Percentiles rank a stretch among this genome's conserved stretches.
These are phyloP conservation scores for Tolypocladium album DNA, from an alignment of 2,329 filamentous ascomycete species.

Conservation along the genomic window DNA sequence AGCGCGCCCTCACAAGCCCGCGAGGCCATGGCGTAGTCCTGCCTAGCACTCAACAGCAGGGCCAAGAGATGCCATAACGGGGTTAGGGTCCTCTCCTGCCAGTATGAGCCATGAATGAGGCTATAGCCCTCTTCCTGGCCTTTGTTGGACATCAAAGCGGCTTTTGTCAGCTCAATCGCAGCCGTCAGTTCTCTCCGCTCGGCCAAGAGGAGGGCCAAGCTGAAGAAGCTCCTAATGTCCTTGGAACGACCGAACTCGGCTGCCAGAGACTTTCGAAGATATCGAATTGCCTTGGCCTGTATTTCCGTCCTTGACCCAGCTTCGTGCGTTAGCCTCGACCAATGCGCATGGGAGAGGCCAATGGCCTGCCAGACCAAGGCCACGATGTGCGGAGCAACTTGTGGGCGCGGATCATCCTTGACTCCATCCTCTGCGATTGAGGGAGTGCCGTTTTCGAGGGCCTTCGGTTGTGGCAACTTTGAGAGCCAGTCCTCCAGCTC, in stretches of 20 bases:
- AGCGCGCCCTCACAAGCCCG: conserved; percentile 84
- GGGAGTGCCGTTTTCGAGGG: conserved; percentile 15
- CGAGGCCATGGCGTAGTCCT: conserved; percentile 72
- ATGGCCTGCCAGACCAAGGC: conserved; percentile 73
- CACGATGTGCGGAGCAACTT: conserved; percentile 49
- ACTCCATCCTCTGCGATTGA: conserved; percentile 17
- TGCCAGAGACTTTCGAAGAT: conserved; percentile 62
- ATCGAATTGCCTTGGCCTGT: conserved; percentile 66
- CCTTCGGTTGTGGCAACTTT: conserved; percentile 34
- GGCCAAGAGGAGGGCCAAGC: conserved; percentile 73
- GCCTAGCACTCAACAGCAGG: conserved; percentile 72
- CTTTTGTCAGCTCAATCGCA: conserved; percentile 75
- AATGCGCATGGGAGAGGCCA: conserved; percentile 76
- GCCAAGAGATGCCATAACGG: conserved; percentile 88
- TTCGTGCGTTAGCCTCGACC: conserved; percentile 74
- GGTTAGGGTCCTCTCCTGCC: conserved; percentile 56
- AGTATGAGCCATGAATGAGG: conserved; percentile 37
- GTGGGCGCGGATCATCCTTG: conserved; percentile 23
- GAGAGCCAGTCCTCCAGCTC: conserved; percentile 68
- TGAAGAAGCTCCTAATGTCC: conserved; percentile 69
- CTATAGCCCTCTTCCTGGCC: conserved; percentile 32
- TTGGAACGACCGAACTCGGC: conserved; percentile 54
- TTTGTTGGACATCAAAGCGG: conserved; percentile 55
- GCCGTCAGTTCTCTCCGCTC: conserved; percentile 72
- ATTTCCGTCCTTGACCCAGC: conserved; percentile 59